Evolutionary conservation across 1,139 yeast genomes (phyloP), one percentile per base, ranked within the genome.

Genomic region (Blastobotrys apis): DNA sequence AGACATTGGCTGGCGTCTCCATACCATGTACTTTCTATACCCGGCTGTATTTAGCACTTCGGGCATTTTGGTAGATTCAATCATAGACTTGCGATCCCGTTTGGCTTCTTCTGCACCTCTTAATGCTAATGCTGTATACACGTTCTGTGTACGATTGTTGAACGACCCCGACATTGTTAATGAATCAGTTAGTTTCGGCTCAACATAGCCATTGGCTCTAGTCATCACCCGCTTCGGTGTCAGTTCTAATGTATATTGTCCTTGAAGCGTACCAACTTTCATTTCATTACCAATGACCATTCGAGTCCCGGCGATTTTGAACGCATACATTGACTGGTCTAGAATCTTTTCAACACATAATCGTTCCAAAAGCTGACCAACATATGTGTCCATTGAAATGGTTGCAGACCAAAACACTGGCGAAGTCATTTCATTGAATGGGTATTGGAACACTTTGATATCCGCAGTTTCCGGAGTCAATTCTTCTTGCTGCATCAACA

Each of bases 1-100:
- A 0, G 94, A 81, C 71, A 90, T 80, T 41, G 81, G 87, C 58
- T 88, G 92, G 49, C 94, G 78, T 54, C 97, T 74, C 85, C 88
- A 86, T 1, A 92, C 95, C 33, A 78, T 82, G 78, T 90, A 78
- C 53, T 73, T 76, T 51, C 74, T 65, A 49, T 68, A 67, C 5
- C 69, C 67, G 9, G 62, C 53, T 38, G 55, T 47, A 16, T 49
- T 47, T 15, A 47, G 31, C 5, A 39, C 45, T n/a, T 45, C 48
- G 9, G 48, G 53, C 8, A 44, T 33, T 22, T 37, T 15, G 12
- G 48, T 41, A 23, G 31, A 36, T 20, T 33, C 40, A 15, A 33
- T 39, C 25, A 30, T 21, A 12, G 25, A 13, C 22, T 35, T 35
- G 8, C 39, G 21, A 27, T 39, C 42, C 12, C 43, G 39, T 25